These are phyloP conservation scores for Yamadazyma blattariae DNA, from an alignment of 1,139 yeast species.

Conservation along the genomic window DNA sequence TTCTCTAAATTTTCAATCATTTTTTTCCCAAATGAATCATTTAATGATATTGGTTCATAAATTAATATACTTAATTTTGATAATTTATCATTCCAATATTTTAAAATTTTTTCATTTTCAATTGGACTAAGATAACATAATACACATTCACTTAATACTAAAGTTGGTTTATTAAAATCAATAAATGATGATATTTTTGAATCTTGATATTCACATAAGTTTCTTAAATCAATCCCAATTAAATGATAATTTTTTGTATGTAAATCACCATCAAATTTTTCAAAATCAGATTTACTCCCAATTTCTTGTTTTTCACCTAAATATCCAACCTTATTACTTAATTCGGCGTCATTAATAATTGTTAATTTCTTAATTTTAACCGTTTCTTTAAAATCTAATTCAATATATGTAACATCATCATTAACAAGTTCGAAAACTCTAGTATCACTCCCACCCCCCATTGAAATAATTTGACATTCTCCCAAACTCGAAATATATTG, in stretches of 20 bases:
- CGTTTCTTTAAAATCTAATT: conserved; percentile 72
- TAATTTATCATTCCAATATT: conserved; percentile 29
- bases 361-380: conserved; percentile 58
- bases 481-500: conserved; percentile 40
- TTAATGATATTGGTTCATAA: conserved; percentile 82
- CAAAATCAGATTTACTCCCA: conserved; percentile 23
- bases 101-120: conserved; percentile 52
- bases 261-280: conserved; percentile 24
- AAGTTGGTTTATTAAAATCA: conserved; percentile 52
- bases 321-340: conserved; percentile 18
- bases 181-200: conserved; percentile 15
- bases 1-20: conserved; percentile 72
- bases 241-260: conserved; percentile 51
- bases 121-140: conserved; percentile 72
- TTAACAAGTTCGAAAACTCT: conserved; percentile 51
- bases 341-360: conserved; percentile 30
- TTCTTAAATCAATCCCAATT: conserved; percentile 55
- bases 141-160: conserved; percentile 85
- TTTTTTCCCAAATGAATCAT: conserved; percentile 74
- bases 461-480: conserved; percentile 63
- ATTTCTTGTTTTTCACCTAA: conserved; percentile 11
- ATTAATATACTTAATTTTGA: conserved; percentile 45
- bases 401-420: conserved; percentile 49
- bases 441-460: conserved; percentile 98
- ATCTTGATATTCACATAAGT: conserved; percentile 12